Evolutionary conservation across 176 grass and related monocot species (phyloP), one percentile per base, ranked within the genome.

Genomic region (Rhipidocladum racemiflorum): DNA sequence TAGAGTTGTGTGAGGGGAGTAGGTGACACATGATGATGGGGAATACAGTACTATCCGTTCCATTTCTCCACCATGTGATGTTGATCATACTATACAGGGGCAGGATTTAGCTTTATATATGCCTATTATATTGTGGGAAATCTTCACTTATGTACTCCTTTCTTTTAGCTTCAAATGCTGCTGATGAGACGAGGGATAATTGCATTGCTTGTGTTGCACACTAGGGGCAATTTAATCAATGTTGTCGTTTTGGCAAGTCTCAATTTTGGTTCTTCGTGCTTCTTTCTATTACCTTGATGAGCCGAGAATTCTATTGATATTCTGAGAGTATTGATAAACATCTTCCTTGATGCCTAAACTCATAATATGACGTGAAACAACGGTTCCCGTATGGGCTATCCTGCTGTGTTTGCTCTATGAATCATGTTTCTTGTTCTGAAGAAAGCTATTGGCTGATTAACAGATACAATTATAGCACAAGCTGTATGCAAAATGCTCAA

Each of bases 71-170:
- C 61, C 3, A 46, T 66, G 69, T 53, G 15, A 74, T 86, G 79
- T 82, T 74, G 74, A 79, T 83, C 79, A 90, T 90, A 90, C 88
- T 74, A 90, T 90, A 90, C 84, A 83, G 84, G 72, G 79, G 85
- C 84, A 83, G 61, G 73, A 70, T 78, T 78, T 86, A 79, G 73
- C 60, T 83, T 82, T 82, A 86, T 83, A 79, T 90, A 36, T 90
- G 50, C 83, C 49, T 74, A 72, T 9, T 83, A 74, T 83, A 65
- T 57, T 86, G 61, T 90, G 74, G 79, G 56, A 35, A 85, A 73
- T 82, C 67, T 34, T 65, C 34, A 44, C 59, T 76, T 69, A 55
- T 76, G 12, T 44, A 25, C 35, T n/a, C 61, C 27, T 29, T 49
- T 57, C 36, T 68, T 80, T 75, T 70, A 70, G 65, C 54, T 64